Evolutionary conservation across 1,284 basidiomycete genomes (phyloP), one percentile per base, ranked within the genome.

Genomic region (Austroboletus novae-zelandiae): DNA sequence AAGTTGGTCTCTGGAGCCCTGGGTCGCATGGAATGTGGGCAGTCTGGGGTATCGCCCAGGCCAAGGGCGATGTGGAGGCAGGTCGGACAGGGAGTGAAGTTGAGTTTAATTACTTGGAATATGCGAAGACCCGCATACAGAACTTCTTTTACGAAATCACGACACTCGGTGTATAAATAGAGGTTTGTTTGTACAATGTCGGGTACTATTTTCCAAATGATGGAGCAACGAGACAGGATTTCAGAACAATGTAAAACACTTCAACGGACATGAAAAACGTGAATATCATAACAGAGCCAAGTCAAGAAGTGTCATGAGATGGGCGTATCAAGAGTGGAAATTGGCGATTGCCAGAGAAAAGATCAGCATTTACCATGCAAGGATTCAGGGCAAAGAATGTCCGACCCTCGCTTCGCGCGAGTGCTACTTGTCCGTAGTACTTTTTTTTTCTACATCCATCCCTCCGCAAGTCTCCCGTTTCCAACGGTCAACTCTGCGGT

Each of bases 11-110:
- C 7, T 98, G 94, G 94, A 88, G 86, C 59, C 89, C 94, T 14
- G 86, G 90, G 5, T 88, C 87, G 25, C 91, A 94, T 61, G 91
- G 81, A 8, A 86, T 89, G 80, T 98, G 94, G 93, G 82, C 86
- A 9, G 73, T 97, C 31, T 98, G 94, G 94, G 93, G 91, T 4
- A 75, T 97, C 53, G 83, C 97, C 10, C 92, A 95, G 68, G 92
- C 91, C 3, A 83, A 84, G 57, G 92, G 94, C 61, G 83, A 89
- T 61, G 63, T 95, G 13, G 80, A 84, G 60, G 78, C 70, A n/a
- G 70, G 77, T 39, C 75, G 78, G 23, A 64, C 65, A 32, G 74
- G 78, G 20, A 65, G 66, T 32, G 74, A 81, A 54, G 78, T 78
- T 13, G 90, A 90, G 58, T 92, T 92, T 64, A 84, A 92, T 67